Evolutionary conservation across 176 grass and related monocot genomes (phyloP).

Genomic region (Typha latifolia): DNA sequence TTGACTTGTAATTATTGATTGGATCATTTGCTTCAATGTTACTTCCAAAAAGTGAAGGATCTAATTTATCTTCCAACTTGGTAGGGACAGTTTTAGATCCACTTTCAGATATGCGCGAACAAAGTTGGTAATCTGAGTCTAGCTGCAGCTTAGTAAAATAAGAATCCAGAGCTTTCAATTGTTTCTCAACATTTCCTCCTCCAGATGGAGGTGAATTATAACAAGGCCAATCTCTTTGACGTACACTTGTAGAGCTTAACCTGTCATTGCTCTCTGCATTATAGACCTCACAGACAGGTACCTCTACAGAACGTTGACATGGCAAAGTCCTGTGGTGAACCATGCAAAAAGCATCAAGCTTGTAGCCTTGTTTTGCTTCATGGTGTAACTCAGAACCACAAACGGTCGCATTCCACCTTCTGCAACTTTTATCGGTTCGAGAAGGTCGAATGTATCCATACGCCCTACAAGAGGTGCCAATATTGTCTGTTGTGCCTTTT

Average conservation of each 20-base stretch:
- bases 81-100: neutral
- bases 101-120: neutral
- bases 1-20: conserved; percentile 8
- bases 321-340: too few species aligned
- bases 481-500: neutral
- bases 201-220: conserved; percentile 9
- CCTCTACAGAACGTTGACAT: too few species aligned
- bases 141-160: conserved; percentile 35
- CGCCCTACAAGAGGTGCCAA: conserved; percentile 4
- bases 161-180: conserved; percentile 30
- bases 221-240: conserved; percentile 4
- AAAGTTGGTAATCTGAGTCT: conserved; percentile 1
- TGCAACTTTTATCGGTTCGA: too few species aligned
- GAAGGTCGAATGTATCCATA: neutral
- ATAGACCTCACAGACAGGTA: conserved; percentile 11
- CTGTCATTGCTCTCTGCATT: conserved; percentile 13
- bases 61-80: neutral
- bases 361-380: conserved; percentile 13
- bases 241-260: conserved; percentile 5
- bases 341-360: neutral
- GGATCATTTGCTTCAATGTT: conserved; percentile 13
- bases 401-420: neutral
- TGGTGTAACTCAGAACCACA: neutral
- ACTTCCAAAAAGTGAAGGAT: neutral
- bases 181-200: conserved; percentile 15